phyloP scores from a whole-genome alignment of 164 flowering plant species.

The Echeveria elegans region DNA sequence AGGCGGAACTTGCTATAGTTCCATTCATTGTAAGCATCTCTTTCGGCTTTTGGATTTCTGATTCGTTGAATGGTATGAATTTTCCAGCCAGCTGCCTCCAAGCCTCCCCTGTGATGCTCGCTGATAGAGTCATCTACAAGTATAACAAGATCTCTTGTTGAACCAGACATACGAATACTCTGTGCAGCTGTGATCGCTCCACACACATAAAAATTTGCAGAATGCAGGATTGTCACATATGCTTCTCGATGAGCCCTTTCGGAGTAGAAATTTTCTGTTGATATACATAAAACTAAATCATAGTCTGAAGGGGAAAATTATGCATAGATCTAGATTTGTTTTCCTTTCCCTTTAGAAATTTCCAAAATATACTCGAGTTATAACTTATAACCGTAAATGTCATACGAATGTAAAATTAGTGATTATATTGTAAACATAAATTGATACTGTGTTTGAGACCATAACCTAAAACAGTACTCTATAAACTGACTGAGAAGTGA shows the following conservation, averaged over 20 bases:
- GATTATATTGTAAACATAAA: no score
- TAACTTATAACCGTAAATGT: background rate
- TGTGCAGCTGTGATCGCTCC: conserved; percentile 75
- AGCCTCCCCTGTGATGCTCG: conserved; percentile 42
- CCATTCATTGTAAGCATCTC: conserved; percentile 85
- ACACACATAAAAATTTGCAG: conserved; percentile 62
- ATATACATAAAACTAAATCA: background rate
- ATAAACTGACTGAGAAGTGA: background rate
- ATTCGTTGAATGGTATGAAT: conserved; percentile 42
- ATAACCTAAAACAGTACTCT: background rate
- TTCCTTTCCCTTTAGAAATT: no score
- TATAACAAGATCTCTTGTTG: conserved; percentile 57
- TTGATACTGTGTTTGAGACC: background rate
- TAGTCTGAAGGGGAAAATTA: background rate
- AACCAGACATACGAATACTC: conserved; percentile 58
- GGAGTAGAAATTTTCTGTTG: conserved; percentile 26
- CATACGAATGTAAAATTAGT: background rate
- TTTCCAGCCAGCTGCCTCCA: conserved; percentile 71
- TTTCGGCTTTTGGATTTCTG: conserved; percentile 58
- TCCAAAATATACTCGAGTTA: background rate
- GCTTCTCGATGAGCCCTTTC: conserved; percentile 40
- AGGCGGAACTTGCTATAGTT: conserved; percentile 93
- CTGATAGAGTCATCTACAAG: conserved; percentile 59
- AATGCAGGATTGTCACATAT: conserved; percentile 70
- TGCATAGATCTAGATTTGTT: background rate